Base-by-base conservation (phyloP, 208 protist species). In the Phytomonas sp. region DNA sequence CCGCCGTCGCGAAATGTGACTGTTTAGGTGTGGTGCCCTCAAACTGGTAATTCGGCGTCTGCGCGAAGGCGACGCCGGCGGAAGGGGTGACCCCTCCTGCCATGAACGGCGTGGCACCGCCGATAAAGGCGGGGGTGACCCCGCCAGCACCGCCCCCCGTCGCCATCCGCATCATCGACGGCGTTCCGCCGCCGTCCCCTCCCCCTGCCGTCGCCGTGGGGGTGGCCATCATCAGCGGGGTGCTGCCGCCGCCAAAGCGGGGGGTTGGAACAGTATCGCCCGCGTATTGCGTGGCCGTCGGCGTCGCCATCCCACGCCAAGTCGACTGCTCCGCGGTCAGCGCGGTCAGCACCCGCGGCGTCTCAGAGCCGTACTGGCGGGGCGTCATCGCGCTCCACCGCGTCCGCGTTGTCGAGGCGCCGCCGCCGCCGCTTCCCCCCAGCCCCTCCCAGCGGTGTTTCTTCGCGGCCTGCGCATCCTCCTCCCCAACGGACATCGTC, bases 11-110 rank as follows among this genome's bases (percentile, higher is more conserved):
- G 68, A 93, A 95, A 73, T 82, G 77, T 30, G 90, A 93, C 70
- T 95, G 90, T 69, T 92, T 75, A 6, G 90, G 90, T 16, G 90
- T 95, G 34, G 77, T 80, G 23, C 87, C 87, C 66, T 92, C 90
- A 71, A 91, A 93, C 69, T 93, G 87, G 71, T 92, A 92, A 68
- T 92, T 93, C n/a, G 90, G 90, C n/a, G 90, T 95, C 14, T 74
- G 67, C 23, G 80, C 90, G 64, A 92, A 82, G 12, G 78, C 72
- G 11, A 71, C 75, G 10, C 79, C 82, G 11, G 83, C 87, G 29
- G 73, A 42, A 0, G 83, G 86, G 16, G 75, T 84, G 34, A 37
- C 34, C 10, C 71, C 65, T 5, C 81, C 82, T 30, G 69, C 64
- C 66, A 86, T 88, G 62, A 79, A 67, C 29, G 87, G 87, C 14